Percentiles rank a stretch among this genome's conserved stretches.
These are phyloP conservation scores for Carex cristatella DNA, from an alignment of 176 grass and related monocot genomes.

Conservation along the genomic window DNA sequence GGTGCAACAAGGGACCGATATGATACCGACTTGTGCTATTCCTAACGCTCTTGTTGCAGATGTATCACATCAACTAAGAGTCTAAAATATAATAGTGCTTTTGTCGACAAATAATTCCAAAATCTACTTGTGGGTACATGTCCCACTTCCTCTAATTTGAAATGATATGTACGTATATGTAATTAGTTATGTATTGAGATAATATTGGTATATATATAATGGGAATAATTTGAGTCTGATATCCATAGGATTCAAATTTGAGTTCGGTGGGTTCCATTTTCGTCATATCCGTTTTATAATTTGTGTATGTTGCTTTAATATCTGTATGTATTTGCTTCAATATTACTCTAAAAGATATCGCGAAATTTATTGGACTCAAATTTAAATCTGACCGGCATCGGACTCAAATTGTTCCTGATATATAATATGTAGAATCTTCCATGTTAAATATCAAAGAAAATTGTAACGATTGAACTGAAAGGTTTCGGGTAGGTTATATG, in stretches of 20 bases:
- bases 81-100: neutral
- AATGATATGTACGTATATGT: neutral
- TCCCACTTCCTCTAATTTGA: neutral
- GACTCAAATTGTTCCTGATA: no score
- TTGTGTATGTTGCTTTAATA: no score
- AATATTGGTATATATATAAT: neutral
- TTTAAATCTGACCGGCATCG: no score
- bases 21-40: constrained; percentile 2
- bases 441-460: neutral
- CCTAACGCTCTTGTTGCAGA: neutral
- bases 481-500: no score
- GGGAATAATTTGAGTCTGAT: neutral
- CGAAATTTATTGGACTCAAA: no score
- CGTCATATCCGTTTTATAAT: no score
- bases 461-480: neutral
- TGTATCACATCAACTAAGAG: neutral
- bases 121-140: neutral
- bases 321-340: no score
- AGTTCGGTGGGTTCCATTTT: no score
- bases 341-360: no score
- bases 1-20: neutral
- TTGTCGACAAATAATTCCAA: neutral
- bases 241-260: no score
- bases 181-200: neutral
- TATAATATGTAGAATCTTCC: neutral